Evolutionary conservation across 805 yeast genomes (phyloP).

Genomic region (Kuraishia hungarica): DNA sequence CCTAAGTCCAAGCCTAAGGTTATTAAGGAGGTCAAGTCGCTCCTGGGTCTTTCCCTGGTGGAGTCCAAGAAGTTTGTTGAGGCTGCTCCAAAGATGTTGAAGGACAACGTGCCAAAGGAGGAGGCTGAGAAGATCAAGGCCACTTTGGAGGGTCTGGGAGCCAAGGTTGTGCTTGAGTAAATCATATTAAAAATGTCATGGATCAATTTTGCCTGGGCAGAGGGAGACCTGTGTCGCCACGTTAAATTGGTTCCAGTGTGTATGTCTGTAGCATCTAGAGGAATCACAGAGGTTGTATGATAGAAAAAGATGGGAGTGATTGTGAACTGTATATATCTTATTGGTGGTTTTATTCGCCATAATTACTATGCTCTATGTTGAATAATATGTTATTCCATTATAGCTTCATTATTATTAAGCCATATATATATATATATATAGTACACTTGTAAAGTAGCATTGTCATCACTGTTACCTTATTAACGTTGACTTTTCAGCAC

Average conservation of each 20-base stretch:
- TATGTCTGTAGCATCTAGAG: neutral
- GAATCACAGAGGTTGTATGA: neutral
- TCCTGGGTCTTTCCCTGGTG: slow-evolving; percentile 87
- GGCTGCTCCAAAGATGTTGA: slow-evolving; percentile 91
- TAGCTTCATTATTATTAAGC: too few relatives aligned
- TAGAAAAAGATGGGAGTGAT: neutral
- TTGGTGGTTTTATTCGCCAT: neutral
- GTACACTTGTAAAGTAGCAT: too few relatives aligned
- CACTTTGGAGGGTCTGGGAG: slow-evolving; percentile 90
- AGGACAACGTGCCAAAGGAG: slow-evolving; percentile 92
- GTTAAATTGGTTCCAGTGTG: neutral
- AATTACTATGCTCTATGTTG: neutral
- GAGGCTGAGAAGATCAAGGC: slow-evolving; percentile 96
- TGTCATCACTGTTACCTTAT: too few relatives aligned
- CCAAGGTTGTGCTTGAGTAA: slow-evolving; percentile 84
- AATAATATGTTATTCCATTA: slow-evolving; percentile 7
- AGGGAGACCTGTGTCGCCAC: neutral
- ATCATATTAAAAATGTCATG: neutral
- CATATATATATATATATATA: too few relatives aligned
- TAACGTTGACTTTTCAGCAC: too few relatives aligned
- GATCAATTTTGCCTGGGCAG: neutral
- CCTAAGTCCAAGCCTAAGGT: slow-evolving; percentile 94
- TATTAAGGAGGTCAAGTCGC: slow-evolving; percentile 90
- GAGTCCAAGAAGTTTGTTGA: slow-evolving; percentile 98
- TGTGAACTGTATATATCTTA: neutral